Evolutionary conservation across 2,329 filamentous ascomycete species (phyloP), one percentile per base, ranked within the genome.

Genomic region (Venturia oleaginea): DNA sequence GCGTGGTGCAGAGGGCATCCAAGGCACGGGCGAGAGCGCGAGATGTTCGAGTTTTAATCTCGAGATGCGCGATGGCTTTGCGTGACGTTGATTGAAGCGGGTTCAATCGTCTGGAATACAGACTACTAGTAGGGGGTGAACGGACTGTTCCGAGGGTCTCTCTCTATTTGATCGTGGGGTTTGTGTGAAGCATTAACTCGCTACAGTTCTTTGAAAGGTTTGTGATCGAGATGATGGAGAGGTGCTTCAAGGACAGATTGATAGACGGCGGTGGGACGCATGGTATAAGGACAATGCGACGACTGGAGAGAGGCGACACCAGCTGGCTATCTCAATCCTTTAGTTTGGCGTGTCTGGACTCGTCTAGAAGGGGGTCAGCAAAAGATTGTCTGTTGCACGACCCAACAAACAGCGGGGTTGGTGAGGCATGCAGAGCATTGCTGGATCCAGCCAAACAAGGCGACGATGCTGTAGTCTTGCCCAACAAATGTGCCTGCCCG

Each of bases 261-360:
- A 34, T 57, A 57, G 17, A 57, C 30, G 51, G 51, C 27, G 15
- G 51, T 34, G 51, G 51, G 51, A 57, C 51, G 51, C 51, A 57
- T 57, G 51, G 51, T 57, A 57, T 34, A 57, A 34, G 51, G 27
- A 6, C 51, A 57, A 34, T 19, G 51, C 15, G 27, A n/a, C 30
- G 24, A 8, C 0, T 22, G 46, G 27, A n/a, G 19, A 19, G 51
- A 57, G 51, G 51, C 30, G 51, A 57, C 27, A 57, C 51, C 30
- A 57, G 51, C 30, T 57, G 51, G 34, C 34, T 37, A 10, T 4
- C 48, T n/a, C 30, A 30, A 34, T 24, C 42, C 43, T 48, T 48
- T 48, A 24, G 19, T 54, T 54, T 22, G 43, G n/a, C 7, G n/a
- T n/a, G n/a, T n/a, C n/a, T 54, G 48, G 48, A 30, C 48, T 27